Conservation (phyloP, 306 rosid species). For the Castanea sativa region DNA sequence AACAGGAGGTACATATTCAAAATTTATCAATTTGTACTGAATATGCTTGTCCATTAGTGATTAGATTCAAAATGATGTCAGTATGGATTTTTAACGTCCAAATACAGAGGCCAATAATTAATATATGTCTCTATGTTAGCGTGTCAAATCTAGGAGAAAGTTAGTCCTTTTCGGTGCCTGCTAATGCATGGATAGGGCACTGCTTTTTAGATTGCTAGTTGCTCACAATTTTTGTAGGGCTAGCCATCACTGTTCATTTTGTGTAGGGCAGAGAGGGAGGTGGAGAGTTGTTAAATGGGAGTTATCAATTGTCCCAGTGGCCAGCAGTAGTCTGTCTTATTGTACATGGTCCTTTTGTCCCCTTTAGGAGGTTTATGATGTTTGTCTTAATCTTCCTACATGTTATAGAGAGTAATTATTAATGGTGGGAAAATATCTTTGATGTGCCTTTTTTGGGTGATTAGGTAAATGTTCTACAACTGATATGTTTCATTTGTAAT, state of each 20-base stretch:
- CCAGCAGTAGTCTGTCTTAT: neutral
- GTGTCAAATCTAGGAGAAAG: neutral
- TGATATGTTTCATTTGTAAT: neutral
- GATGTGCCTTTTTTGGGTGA: neutral
- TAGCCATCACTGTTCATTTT: neutral
- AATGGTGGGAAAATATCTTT: neutral
- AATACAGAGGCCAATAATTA: neutral
- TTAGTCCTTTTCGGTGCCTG: neutral
- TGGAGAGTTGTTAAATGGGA: neutral
- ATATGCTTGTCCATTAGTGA: neutral
- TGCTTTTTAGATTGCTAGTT: neutral
- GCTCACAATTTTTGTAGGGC: neutral
- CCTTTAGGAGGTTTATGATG: neutral
- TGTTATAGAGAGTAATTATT: neutral
- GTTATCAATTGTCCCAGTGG: neutral
- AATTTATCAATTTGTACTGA: neutral
- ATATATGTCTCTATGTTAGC: neutral
- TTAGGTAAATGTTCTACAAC: neutral
- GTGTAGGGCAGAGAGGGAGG: neutral
- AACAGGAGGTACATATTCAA: conserved; percentile 71
- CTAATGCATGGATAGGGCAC: neutral
- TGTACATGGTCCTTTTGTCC: neutral
- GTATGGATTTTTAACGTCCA: neutral
- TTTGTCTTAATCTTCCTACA: no score
- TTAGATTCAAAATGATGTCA: neutral